These are phyloP conservation scores for Magnaporthiopsis poae DNA, from an alignment of 2,329 filamentous ascomycete genomes.

Conservation along the genomic window DNA sequence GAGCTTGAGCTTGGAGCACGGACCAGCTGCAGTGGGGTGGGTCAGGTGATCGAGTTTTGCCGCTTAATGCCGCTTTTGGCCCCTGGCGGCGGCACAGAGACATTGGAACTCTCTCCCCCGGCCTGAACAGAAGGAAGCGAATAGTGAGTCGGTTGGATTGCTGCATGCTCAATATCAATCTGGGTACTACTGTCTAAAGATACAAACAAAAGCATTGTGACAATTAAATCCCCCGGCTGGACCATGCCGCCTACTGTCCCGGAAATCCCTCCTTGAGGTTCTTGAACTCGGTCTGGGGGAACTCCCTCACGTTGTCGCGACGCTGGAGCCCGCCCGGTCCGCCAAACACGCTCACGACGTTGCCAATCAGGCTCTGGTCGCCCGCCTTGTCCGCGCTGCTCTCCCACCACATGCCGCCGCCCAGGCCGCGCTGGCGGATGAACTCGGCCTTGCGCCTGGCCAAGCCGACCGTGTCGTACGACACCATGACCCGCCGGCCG, in stretches of 20 bases:
- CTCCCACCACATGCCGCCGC: conserved; percentile 98
- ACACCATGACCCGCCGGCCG: conserved; percentile 55
- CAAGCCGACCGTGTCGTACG: conserved; percentile 65
- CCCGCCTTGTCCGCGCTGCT: conserved; percentile 65
- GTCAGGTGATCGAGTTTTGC: background rate
- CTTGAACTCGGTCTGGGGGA: conserved; percentile 59
- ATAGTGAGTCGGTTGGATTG: too few relatives aligned
- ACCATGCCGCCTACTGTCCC: conserved; percentile 7
- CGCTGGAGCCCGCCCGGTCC: conserved; percentile 40
- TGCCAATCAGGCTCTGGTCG: conserved; percentile 56
- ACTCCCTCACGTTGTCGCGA: conserved; percentile 50
- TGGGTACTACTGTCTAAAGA: too few relatives aligned
- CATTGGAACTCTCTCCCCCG: too few relatives aligned
- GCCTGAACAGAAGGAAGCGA: too few relatives aligned
- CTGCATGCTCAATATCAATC: too few relatives aligned
- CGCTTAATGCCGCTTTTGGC: background rate
- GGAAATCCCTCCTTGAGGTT: conserved; percentile 54
- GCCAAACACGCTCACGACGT: conserved; percentile 50
- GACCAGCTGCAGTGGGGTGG: background rate
- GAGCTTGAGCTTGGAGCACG: background rate
- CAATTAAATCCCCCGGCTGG: background rate
- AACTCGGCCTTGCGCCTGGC: conserved; percentile 62
- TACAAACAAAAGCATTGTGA: too few relatives aligned
- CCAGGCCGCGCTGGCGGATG: conserved; percentile 56
- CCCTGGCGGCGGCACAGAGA: background rate